Conservation (phyloP, 495 filamentous ascomycete species). For the Aspergillus diversus region DNA sequence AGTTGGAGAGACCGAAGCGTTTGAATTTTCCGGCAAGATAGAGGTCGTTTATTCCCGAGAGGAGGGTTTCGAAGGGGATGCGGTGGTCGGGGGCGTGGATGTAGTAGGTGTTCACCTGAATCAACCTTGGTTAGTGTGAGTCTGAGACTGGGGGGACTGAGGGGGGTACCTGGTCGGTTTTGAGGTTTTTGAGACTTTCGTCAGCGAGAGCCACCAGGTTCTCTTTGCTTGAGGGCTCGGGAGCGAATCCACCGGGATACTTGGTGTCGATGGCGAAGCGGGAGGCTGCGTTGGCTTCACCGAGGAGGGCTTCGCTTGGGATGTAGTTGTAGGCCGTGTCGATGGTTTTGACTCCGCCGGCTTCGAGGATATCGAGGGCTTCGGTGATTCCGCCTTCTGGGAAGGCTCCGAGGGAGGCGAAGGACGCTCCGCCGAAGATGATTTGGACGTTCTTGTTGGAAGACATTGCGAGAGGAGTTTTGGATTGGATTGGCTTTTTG, state of each 20-base stretch:
- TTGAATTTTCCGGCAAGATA: constrained; percentile 43
- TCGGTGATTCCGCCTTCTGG: not conserved
- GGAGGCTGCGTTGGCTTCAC: constrained; percentile 23
- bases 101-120: constrained; percentile 48
- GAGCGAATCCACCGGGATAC: constrained; percentile 31
- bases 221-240: constrained; percentile 31
- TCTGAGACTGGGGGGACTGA: not conserved
- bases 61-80: constrained; percentile 46
- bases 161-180: constrained; percentile 26
- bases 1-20: constrained; percentile 52
- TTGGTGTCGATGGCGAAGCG: constrained; percentile 45
- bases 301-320: constrained; percentile 34
- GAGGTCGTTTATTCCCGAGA: constrained; percentile 42
- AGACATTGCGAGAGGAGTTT: no score
- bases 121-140: not conserved
- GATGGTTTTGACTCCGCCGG: constrained; percentile 32
- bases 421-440: no score
- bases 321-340: constrained; percentile 41
- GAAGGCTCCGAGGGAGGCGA: no score
- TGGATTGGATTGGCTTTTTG: no score
- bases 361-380: constrained; percentile 23
- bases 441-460: no score
- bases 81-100: constrained; percentile 48
- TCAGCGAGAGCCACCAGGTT: constrained; percentile 21
- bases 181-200: constrained; percentile 21